Evolutionary conservation across 1,139 yeast species (phyloP).

Genomic region (Hyphopichia burtonii): DNA sequence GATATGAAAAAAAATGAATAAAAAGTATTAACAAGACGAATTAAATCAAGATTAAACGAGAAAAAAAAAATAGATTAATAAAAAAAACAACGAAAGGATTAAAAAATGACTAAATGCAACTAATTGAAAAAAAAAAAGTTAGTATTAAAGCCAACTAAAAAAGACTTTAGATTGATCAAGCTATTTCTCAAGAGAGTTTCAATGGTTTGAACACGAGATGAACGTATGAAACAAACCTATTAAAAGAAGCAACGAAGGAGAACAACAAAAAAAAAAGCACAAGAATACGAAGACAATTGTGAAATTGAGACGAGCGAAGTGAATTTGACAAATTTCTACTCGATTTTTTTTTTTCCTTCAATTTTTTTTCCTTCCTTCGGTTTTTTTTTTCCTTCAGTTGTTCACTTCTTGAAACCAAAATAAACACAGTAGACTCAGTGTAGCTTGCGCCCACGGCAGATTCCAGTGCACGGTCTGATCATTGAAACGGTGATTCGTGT

Average conservation of each 20-base stretch:
- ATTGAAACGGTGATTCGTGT: too few species aligned
- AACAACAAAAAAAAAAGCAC: neutral
- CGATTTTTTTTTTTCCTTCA: neutral
- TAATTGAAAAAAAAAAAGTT: neutral
- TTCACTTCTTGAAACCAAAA: too few species aligned
- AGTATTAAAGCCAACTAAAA: neutral
- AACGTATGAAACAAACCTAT: neutral
- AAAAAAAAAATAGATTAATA: neutral
- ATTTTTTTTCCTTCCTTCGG: too few species aligned
- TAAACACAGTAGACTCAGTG: too few species aligned
- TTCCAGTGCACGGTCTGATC: too few species aligned
- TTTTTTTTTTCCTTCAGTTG: neutral
- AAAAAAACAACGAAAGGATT: neutral
- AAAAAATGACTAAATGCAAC: slow-evolving; percentile 2
- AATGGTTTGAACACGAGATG: neutral
- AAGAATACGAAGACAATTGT: neutral
- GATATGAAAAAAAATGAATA: neutral
- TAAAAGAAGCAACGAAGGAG: neutral
- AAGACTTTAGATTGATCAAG: neutral
- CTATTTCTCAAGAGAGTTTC: too few species aligned
- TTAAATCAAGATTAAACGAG: neutral
- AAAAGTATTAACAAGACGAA: slow-evolving; percentile 1
- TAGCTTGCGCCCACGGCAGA: too few species aligned
- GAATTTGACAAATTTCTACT: neutral
- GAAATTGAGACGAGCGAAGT: neutral